These are phyloP conservation scores for Hypsizygus marmoreus DNA, from an alignment of 768 basidiomycete species.

Conservation along the genomic window DNA sequence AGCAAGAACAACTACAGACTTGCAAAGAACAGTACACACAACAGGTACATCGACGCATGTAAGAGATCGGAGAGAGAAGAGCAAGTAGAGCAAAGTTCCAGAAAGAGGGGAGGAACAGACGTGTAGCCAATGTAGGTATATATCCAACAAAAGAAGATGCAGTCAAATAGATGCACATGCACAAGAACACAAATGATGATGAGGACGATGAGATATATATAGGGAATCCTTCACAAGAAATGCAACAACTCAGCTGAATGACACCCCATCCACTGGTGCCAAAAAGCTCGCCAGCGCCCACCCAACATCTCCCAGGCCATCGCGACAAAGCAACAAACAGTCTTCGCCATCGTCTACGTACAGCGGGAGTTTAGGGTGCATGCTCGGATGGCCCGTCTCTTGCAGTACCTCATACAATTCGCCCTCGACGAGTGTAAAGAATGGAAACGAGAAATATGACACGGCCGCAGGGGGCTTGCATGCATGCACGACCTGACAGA, in stretches of 20 bases:
- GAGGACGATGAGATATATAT: not conserved
- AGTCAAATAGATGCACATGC: no score
- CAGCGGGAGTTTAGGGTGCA: conserved; percentile 71
- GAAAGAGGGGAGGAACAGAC: no score
- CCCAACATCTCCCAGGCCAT: conserved; percentile 56
- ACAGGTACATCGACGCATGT: no score
- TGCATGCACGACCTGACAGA: conserved; percentile 67
- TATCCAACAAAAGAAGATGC: no score
- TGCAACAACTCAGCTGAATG: conserved; percentile 7
- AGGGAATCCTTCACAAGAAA: not conserved
- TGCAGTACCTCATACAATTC: conserved; percentile 68
- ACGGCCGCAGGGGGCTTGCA: conserved; percentile 66
- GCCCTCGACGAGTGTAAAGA: conserved; percentile 68
- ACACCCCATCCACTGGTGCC: conserved; percentile 48
- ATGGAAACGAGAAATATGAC: conserved; percentile 73
- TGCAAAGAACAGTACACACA: no score
- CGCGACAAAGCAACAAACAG: conserved; percentile 73
- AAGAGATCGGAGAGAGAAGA: no score
- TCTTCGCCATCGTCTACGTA: conserved; percentile 80
- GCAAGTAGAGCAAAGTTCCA: no score
- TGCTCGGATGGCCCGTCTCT: conserved; percentile 79
- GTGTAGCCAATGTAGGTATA: no score
- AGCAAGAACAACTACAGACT: no score
- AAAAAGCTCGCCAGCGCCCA: conserved; percentile 87
- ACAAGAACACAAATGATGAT: no score